phyloP scores from a whole-genome alignment of 495 filamentous ascomycete genomes.

The Polyplosphaeria fusca region DNA sequence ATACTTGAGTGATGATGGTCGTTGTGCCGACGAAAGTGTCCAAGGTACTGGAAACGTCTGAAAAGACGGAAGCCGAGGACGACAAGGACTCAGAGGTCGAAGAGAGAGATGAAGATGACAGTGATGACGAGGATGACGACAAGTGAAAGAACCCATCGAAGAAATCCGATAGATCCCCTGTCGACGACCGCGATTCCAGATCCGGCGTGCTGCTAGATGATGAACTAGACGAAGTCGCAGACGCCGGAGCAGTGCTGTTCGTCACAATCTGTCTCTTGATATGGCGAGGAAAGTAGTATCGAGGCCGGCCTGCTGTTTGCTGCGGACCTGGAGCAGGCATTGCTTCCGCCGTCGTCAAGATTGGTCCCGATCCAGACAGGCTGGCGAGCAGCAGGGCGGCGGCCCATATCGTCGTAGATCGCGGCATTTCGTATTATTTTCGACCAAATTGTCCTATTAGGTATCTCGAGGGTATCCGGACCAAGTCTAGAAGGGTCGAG shows the following conservation, averaged over 20 bases:
- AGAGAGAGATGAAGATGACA: background rate
- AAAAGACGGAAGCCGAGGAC: background rate
- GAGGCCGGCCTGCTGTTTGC: slow-evolving; percentile 41
- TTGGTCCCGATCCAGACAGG: slow-evolving; percentile 34
- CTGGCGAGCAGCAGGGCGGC: slow-evolving; percentile 40
- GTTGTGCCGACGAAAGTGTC: slow-evolving; percentile 1
- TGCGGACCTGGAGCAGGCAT: slow-evolving; percentile 42
- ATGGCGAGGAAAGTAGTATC: slow-evolving; percentile 49
- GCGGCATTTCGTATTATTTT: slow-evolving; percentile 34
- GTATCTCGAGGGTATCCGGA: slow-evolving; percentile 20
- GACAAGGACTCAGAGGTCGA: background rate
- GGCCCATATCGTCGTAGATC: slow-evolving; percentile 41
- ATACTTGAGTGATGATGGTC: slow-evolving; percentile 10
- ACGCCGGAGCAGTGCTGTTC: slow-evolving; percentile 34
- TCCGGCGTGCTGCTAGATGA: slow-evolving; percentile 15
- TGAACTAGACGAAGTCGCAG: slow-evolving; percentile 25
- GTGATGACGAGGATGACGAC: slow-evolving; percentile 4
- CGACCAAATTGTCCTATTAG: slow-evolving; percentile 13
- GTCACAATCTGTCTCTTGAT: slow-evolving; percentile 45
- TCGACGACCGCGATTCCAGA: slow-evolving; percentile 18
- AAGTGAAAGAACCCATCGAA: slow-evolving; percentile 9
- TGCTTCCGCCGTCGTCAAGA: slow-evolving; percentile 42
- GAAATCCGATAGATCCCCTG: slow-evolving; percentile 4
- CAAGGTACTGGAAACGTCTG: slow-evolving; percentile 3
- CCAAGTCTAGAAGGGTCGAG: slow-evolving; percentile 9